Evolutionary conservation across 2,329 filamentous ascomycete species (phyloP), one percentile per base, ranked within the genome.

Genomic region (Fusarium euwallaceae): DNA sequence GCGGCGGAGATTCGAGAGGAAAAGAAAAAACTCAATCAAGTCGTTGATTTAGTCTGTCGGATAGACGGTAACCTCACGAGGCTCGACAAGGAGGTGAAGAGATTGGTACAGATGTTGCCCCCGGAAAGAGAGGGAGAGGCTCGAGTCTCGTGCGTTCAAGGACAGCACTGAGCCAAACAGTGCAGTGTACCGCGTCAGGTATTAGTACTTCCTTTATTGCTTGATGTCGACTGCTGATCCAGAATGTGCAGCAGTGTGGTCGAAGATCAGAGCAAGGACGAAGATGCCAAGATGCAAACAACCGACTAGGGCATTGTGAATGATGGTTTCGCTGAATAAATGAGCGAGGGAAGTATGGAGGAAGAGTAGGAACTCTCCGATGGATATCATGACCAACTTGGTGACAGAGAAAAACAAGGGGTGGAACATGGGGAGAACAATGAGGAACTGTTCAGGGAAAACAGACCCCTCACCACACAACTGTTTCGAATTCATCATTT

Each of bases 341-440:
- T 16, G 14, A 2, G 14, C 2, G 14, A 48, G 8, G 9, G 8
- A 4, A 1, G 16, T 0, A 17, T 17, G 9, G 24, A 4, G 6
- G 2, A 29, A 12, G 17, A 12, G 4, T n/a, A 53, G 17, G 17
- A 8, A 17, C 2, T n/a, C 0, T 2, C 10, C 17, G 17, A 20
- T 48, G 45, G 4, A 48, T 17, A 17, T 11, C 22, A 4, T 17
- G 45, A 4, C 7, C 14, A 51, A 51, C 4, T 6, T 17, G 22
- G 22, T 3, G 45, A 51, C 10, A 0, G 9, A 51, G 22, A 9
- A 53, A 32, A 14, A 14, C 8, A 32, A 6, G 27, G 27, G 17
- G 17, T 4, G 11, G 51, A 22, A 43, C 39, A 20, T 22, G n/a
- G 39, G n/a, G 4, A 5, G 41, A 43, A 24, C 41, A 45, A 45